Conservation (phyloP, 2,329 filamentous ascomycete species). For the Aplosporella prunicola region DNA sequence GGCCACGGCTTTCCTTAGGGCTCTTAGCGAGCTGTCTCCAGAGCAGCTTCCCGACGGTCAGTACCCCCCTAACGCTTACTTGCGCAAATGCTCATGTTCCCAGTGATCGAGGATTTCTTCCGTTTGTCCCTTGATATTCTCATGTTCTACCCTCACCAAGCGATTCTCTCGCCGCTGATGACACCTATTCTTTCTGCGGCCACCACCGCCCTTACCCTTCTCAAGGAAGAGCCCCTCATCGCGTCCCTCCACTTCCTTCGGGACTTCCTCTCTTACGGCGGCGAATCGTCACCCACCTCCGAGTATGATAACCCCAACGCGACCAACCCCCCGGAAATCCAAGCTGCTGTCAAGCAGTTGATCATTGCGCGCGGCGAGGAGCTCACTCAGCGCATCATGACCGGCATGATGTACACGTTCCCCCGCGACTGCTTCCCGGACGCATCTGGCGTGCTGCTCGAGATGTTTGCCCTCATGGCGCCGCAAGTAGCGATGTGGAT, state of each 20-base stretch:
- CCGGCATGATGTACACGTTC: conserved; percentile 99
- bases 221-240: conserved; percentile 84
- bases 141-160: conserved; percentile 80
- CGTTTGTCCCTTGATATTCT: conserved; percentile 83
- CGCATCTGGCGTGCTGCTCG: conserved; percentile 82
- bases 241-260: conserved; percentile 87
- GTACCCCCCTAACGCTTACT: conserved; percentile 18
- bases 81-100: too few species aligned
- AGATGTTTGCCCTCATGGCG: conserved; percentile 79
- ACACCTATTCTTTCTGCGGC: conserved; percentile 79
- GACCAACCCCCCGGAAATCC: conserved; percentile 58
- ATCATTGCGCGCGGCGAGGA: conserved; percentile 61
- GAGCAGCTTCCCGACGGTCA: conserved; percentile 63
- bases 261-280: conserved; percentile 82
- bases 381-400: conserved; percentile 80
- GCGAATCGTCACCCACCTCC: conserved; percentile 55
- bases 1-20: conserved; percentile 77
- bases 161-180: conserved; percentile 71
- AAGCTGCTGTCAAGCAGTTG: conserved; percentile 62
- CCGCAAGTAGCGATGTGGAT: conserved; percentile 74
- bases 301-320: conserved; percentile 52
- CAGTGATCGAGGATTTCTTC: conserved; percentile 93
- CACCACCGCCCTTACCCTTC: conserved; percentile 73
- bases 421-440: conserved; percentile 92
- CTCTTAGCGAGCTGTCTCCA: conserved; percentile 73